Evolutionary conservation across 345 rosid genomes (phyloP).

Genomic region (Carallia pectinifolia): DNA sequence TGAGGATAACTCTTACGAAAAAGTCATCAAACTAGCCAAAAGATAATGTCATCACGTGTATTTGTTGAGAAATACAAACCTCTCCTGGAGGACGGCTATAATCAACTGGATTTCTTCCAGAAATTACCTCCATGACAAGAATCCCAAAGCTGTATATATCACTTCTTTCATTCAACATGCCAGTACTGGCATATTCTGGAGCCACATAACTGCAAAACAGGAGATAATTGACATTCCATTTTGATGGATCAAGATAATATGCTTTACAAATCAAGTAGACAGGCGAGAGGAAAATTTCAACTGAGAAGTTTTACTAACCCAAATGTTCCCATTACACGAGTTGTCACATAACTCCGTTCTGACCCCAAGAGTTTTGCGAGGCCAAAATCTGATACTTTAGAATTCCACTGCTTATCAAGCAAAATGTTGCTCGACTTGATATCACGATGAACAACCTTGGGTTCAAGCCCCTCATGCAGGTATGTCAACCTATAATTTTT

Average conservation of each 20-base stretch:
- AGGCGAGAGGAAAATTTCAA: neutral
- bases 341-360: constrained; percentile 73
- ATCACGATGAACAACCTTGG: constrained; percentile 92
- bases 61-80: constrained; percentile 34
- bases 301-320: constrained; percentile 50
- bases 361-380: constrained; percentile 84
- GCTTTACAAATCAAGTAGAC: neutral
- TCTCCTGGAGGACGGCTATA: constrained; percentile 82
- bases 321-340: constrained; percentile 97
- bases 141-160: constrained; percentile 88
- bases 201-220: constrained; percentile 72
- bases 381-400: constrained; percentile 95
- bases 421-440: constrained; percentile 85
- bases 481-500: constrained; percentile 56
- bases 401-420: constrained; percentile 86
- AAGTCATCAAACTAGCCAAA: neutral
- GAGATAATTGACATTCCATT: neutral
- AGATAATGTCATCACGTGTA: constrained; percentile 1
- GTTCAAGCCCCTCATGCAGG: constrained; percentile 94
- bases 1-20: neutral
- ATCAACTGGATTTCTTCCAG: constrained; percentile 93
- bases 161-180: constrained; percentile 49
- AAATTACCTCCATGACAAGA: constrained; percentile 78
- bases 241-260: neutral
- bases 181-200: constrained; percentile 95